A percentile compares a stretch with the other conserved stretches of the same genome.
Evolutionary conservation across 768 basidiomycete genomes (phyloP).

Genomic region (Naganishia onofrii): DNA sequence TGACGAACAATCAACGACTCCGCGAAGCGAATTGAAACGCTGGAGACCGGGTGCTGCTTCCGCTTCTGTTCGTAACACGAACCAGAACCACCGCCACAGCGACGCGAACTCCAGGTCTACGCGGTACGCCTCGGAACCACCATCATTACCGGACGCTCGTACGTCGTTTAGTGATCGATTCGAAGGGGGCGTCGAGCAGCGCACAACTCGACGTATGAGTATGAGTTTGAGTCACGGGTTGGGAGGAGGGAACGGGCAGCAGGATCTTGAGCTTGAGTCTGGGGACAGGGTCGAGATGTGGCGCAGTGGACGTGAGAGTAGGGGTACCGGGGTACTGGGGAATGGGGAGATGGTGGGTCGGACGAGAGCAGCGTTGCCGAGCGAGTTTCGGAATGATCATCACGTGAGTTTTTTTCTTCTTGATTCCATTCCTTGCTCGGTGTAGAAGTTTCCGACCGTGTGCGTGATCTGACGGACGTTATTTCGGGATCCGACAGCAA

Average conservation of each 20-base stretch:
- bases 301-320: constrained; percentile 29
- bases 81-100: too few species aligned
- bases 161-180: background rate
- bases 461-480: background rate
- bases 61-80: background rate
- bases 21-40: constrained; percentile 19
- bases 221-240: background rate
- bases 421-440: too few species aligned
- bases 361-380: constrained; percentile 21
- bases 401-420: constrained; percentile 5
- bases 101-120: too few species aligned
- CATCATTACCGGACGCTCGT: background rate
- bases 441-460: too few species aligned
- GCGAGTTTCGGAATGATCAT: constrained; percentile 31
- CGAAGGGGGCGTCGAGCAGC: too few species aligned
- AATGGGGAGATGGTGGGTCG: background rate
- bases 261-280: background rate
- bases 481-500: background rate
- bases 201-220: too few species aligned
- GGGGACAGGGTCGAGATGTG: constrained; percentile 10
- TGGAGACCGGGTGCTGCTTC: background rate
- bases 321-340: constrained; percentile 11
- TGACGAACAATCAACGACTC: constrained; percentile 7
- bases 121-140: constrained; percentile 12
- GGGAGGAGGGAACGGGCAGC: too few species aligned